These are phyloP conservation scores for Coprinopsis cinerea DNA, from an alignment of 768 basidiomycete species.

Conservation along the genomic window DNA sequence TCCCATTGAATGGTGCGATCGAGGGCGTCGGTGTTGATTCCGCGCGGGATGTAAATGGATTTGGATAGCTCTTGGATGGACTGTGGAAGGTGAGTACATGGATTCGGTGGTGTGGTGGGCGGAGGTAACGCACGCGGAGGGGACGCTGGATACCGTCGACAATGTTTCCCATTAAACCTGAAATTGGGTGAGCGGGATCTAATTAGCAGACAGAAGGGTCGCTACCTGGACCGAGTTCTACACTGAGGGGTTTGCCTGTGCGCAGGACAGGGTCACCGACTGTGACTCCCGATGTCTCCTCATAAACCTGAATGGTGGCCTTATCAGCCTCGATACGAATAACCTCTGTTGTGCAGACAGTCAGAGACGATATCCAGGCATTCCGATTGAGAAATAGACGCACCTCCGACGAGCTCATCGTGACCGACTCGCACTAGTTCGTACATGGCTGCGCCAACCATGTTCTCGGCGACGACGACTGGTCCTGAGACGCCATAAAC, in stretches of 20 bases:
- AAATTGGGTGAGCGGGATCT: neutral
- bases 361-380: neutral
- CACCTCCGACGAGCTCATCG: constrained; percentile 96
- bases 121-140: constrained; percentile 53
- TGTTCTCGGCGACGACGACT: constrained; percentile 95
- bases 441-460: constrained; percentile 95
- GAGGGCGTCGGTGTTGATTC: constrained; percentile 95
- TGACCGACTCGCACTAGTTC: constrained; percentile 98
- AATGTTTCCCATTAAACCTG: constrained; percentile 99
- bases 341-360: constrained; percentile 61
- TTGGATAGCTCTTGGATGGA: constrained; percentile 95
- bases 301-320: constrained; percentile 98
- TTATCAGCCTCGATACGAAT: constrained; percentile 98
- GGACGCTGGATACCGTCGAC: constrained; percentile 97
- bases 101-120: constrained; percentile 1
- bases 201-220: neutral
- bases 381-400: constrained; percentile 16
- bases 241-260: constrained; percentile 96
- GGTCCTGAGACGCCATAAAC: constrained; percentile 97
- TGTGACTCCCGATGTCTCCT: constrained; percentile 98
- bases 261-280: constrained; percentile 97
- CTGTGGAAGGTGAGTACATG: constrained; percentile 26
- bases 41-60: constrained; percentile 99
- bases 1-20: constrained; percentile 91
- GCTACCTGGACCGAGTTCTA: constrained; percentile 94